These are phyloP conservation scores for Pseudocohnilembus persalinus DNA, from an alignment of 169 alveolate genomes.

Conservation along the genomic window DNA sequence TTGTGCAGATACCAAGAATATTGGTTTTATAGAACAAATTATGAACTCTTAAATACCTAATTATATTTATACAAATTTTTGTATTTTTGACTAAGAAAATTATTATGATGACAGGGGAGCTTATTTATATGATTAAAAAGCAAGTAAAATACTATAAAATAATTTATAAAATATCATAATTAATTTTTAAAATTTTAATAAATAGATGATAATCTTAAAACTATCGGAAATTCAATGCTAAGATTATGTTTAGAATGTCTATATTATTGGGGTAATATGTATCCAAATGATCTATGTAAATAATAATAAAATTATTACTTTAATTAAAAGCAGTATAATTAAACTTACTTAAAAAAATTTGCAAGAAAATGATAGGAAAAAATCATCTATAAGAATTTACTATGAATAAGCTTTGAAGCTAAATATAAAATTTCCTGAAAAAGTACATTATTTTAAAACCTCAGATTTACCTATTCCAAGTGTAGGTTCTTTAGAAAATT, in stretches of 20 bases:
- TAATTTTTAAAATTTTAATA: too few relatives aligned
- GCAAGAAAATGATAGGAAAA: not conserved
- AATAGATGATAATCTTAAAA: not conserved
- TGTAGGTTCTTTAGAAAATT: not conserved
- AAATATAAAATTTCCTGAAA: not conserved
- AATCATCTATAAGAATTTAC: not conserved
- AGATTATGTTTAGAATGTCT: not conserved
- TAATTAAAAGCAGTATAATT: not conserved
- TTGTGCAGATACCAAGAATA: not conserved
- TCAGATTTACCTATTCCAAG: not conserved
- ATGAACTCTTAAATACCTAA: not conserved
- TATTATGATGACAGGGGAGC: not conserved
- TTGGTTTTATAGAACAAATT: not conserved
- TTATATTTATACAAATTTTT: too few relatives aligned
- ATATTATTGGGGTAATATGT: not conserved
- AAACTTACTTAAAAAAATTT: too few relatives aligned
- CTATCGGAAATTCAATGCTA: not conserved
- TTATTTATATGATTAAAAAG: too few relatives aligned
- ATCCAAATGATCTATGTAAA: not conserved
- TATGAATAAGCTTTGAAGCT: not conserved
- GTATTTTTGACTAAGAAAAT: not conserved
- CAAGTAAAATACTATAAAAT: not conserved
- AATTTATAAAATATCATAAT: too few relatives aligned
- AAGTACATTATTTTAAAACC: not conserved
- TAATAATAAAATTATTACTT: not conserved